phyloP scores from a whole-genome alignment of 352 stramenopile genomes.

The Blastocystis sp. region DNA sequence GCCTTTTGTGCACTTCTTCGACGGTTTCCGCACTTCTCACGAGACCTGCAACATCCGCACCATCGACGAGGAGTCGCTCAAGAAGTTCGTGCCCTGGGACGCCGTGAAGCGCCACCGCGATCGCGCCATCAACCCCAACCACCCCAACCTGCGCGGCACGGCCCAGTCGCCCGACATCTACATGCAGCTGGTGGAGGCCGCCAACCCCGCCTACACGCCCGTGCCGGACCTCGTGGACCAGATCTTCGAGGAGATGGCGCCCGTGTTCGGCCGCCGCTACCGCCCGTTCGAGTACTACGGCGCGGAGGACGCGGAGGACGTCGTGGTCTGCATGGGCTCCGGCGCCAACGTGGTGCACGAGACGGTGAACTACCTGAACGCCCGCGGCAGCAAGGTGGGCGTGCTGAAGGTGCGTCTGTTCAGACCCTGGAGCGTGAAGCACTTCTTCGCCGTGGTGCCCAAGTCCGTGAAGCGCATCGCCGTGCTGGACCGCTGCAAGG shows the following conservation, averaged over 20 bases:
- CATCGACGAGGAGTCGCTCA: slow-evolving; percentile 76
- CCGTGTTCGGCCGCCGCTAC: slow-evolving; percentile 78
- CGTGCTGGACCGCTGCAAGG: slow-evolving; percentile 85
- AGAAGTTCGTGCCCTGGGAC: slow-evolving; percentile 77
- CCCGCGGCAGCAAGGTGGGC: slow-evolving; percentile 81
- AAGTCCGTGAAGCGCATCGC: slow-evolving; percentile 79
- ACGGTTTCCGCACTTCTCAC: slow-evolving; percentile 78
- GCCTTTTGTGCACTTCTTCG: slow-evolving; percentile 87
- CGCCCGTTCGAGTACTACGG: slow-evolving; percentile 85
- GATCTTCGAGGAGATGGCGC: slow-evolving; percentile 79
- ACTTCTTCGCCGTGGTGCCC: slow-evolving; percentile 80
- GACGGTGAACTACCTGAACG: slow-evolving; percentile 80
- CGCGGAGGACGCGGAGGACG: slow-evolving; percentile 79
- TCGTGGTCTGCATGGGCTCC: slow-evolving; percentile 85
- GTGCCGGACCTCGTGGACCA: slow-evolving; percentile 77
- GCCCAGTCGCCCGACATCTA: slow-evolving; percentile 82
- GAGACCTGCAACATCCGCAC: slow-evolving; percentile 82
- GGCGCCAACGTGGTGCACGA: slow-evolving; percentile 82
- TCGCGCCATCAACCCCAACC: slow-evolving; percentile 74
- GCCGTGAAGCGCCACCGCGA: slow-evolving; percentile 76
- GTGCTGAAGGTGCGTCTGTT: slow-evolving; percentile 85
- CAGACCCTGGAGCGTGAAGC: slow-evolving; percentile 80
- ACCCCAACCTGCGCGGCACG: slow-evolving; percentile 73
- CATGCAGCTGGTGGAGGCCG: slow-evolving; percentile 84
- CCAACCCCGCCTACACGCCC: slow-evolving; percentile 80